Base-by-base conservation (phyloP, 371 early-diverging fungal genomes). In the Mucor circinelloides region DNA sequence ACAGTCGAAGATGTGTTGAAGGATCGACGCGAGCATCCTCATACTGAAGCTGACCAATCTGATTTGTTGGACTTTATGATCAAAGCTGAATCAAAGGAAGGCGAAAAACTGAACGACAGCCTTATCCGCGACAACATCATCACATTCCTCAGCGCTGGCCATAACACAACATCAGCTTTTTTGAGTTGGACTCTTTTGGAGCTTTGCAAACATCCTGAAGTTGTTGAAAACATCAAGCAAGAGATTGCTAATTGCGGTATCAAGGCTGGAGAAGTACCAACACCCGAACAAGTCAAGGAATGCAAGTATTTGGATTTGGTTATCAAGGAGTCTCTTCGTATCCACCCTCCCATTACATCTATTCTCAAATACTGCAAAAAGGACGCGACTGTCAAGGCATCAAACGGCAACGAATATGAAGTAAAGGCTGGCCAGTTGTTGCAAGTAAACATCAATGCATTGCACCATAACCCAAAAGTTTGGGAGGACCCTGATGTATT, bases 41-140 rank as follows among this genome's bases (percentile, higher is more conserved):
- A 66, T n/a, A 55, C 63, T 12, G 40, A 34, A 1, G 64, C 56
- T 23, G 54, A 42, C 8, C 23, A 69, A 6, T 76, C 67, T 44
- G 83, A 85, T 68, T 55, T 85, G 23, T 59, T 85, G 15, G 82
- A 66, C 21, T 82, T 69, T 61, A 85, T 85, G 85, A 58, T 85
- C 62, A 74, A 66, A 30, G 83, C 80, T 17, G 63, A 64, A 12
- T 70, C 68, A 17, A 63, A 68, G 13, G 60, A 75, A 17, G 64
- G 60, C 12, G 44, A 65, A n/a, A 62, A 64, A 17, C 46, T 85
- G 42, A 40, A 44, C 2, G 78, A 83, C 36, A 63, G 61, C 13
- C 58, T 75, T 19, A 85, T 82, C 32, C 76, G 82, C 48, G 82
- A 82, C 61, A 73, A 83, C 58, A 78, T 83, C 10, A 73, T 80